Evolutionary conservation across 176 grass and related monocot genomes (phyloP).

Genomic region (Hordeum marinum): DNA sequence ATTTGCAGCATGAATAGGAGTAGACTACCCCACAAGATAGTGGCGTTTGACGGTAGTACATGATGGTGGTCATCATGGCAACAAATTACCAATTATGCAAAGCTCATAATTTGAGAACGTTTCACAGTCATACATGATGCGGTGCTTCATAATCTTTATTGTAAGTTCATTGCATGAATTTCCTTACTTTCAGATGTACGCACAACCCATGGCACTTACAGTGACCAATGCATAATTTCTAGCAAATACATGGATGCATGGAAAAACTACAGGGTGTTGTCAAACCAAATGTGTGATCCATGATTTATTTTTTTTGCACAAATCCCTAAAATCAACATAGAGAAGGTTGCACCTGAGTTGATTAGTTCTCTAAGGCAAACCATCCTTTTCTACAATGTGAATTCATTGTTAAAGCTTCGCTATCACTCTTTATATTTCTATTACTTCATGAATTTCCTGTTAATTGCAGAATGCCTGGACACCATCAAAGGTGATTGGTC

Average conservation of each 20-base stretch:
- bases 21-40: background rate
- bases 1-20: background rate
- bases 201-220: too few relatives aligned
- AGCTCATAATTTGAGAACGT: too few relatives aligned
- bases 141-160: too few relatives aligned
- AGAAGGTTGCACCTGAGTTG: background rate
- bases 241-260: background rate
- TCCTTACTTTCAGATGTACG: too few relatives aligned
- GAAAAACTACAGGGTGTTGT: background rate
- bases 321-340: background rate
- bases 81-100: background rate
- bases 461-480: slow-evolving; percentile 76
- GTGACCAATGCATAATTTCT: too few relatives aligned
- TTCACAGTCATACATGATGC: too few relatives aligned
- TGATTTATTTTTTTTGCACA: background rate
- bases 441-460: background rate
- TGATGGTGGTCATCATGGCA: background rate
- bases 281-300: background rate
- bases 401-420: background rate
- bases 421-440: background rate
- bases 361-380: background rate
- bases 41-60: background rate
- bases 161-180: too few relatives aligned
- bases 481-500: slow-evolving; percentile 83
- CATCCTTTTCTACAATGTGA: background rate